These are phyloP conservation scores for Eucalyptus erythrocorys DNA, from an alignment of 345 rosid species.

Conservation along the genomic window DNA sequence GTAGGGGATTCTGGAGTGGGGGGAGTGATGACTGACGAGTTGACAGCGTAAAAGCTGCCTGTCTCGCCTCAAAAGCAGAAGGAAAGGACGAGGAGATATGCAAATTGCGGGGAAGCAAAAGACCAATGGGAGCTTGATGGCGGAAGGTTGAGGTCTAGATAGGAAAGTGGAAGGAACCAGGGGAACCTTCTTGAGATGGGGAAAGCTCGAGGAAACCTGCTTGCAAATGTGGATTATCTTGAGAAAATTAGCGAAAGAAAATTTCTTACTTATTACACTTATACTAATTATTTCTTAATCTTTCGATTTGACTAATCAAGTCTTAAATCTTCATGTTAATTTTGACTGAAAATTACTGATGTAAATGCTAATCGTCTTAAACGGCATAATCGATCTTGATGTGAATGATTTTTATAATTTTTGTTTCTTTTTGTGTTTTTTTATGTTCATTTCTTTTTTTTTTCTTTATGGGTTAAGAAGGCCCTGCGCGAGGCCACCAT, in stretches of 20 bases:
- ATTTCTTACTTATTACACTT: fast-evolving
- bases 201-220: neutral
- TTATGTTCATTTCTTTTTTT: fast-evolving
- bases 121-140: neutral
- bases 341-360: fast-evolving
- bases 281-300: fast-evolving
- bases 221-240: neutral
- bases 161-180: neutral
- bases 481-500: fast-evolving
- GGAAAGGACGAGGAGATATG: neutral
- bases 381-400: fast-evolving
- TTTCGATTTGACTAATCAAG: fast-evolving
- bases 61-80: neutral
- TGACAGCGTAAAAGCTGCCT: neutral
- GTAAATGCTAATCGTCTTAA: fast-evolving
- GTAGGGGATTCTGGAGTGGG: neutral
- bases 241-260: neutral
- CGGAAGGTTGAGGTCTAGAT: neutral
- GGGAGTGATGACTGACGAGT: neutral
- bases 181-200: neutral
- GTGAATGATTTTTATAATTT: fast-evolving
- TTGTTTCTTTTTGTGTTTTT: neutral
- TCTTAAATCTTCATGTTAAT: fast-evolving
- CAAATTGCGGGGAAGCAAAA: neutral
- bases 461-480: neutral